Base-by-base conservation (phyloP, 345 rosid species). In the Viola odorata region DNA sequence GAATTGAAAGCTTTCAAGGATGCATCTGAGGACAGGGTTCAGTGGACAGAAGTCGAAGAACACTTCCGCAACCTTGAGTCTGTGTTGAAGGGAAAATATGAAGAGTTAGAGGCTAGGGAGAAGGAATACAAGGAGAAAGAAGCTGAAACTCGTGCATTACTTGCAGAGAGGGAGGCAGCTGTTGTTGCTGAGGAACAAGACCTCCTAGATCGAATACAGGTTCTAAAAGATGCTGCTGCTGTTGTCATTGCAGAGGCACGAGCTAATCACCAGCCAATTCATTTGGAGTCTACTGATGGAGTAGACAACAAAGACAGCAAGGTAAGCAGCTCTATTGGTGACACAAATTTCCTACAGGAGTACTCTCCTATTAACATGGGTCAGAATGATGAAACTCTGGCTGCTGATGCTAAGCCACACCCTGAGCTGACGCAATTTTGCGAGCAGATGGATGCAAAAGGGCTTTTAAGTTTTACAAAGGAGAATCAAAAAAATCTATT, bases 371-470 rank as follows among this genome's bases (percentile, higher is more conserved):
- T 12, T 72, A 74, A 72, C 60, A 62, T 37, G 16, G 67, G 66
- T 37, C 80, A 80, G 73, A 72, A 62, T 69, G 61, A 76, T 62
- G 72, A 71, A 71, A 67, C 67, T 15, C 62, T 73, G 80, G 70
- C 66, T 69, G 66, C 53, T 53, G 76, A 70, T 65, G 75, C 71
- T 60, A 73, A 78, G 80, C 76, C 82, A 66, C 73, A 72, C 57
- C 82, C 71, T 60, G 82, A 82, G 75, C 72, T 84, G 45, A 71
- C 61, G 15, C 74, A 74, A 69, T 76, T 80, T 73, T 84, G 90
- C 64, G 65, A 80, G 82, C 80, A 80, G 79, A 84, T 82, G 90
- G 87, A 84, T 76, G 75, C 82, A 61, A 72, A 77, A 60, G 90
- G 87, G 59, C 83, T 82, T 62, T 75, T 74, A 64, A 75, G 58